Conservation (phyloP, 2,329 filamentous ascomycete species). For the Neonectria neomacrospora region DNA sequence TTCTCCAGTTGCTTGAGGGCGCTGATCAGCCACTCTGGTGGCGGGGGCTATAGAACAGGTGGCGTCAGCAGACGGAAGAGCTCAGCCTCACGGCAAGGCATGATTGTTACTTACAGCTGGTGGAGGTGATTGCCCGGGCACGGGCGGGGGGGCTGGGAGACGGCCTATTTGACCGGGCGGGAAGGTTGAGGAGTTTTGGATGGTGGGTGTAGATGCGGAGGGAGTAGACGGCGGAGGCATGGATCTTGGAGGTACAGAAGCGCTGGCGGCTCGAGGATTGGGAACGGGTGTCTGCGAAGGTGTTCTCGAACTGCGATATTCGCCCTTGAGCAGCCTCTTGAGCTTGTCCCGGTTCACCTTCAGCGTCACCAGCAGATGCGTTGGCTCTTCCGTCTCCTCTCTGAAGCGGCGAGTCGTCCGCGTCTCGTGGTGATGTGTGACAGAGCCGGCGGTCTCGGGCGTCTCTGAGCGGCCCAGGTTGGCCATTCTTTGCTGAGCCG, state of each 20-base stretch:
- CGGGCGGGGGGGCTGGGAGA: constrained; percentile 72
- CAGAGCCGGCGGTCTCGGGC: constrained; percentile 75
- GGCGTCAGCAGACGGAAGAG: constrained; percentile 28
- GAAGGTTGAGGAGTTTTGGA: constrained; percentile 49
- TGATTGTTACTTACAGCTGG: constrained; percentile 67
- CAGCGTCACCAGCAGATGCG: constrained; percentile 78
- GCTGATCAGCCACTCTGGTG: constrained; percentile 84
- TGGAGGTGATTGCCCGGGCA: constrained; percentile 65
- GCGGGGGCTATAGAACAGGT: constrained; percentile 71
- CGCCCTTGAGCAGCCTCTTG: constrained; percentile 70
- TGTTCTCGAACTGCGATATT: constrained; percentile 53
- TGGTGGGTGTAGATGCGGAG: constrained; percentile 50
- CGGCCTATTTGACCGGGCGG: constrained; percentile 71
- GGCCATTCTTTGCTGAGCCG: constrained; percentile 88
- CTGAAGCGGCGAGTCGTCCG: constrained; percentile 73
- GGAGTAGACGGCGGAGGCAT: constrained; percentile 54
- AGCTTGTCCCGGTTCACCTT: constrained; percentile 79
- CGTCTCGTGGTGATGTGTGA: constrained; percentile 75
- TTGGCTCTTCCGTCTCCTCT: constrained; percentile 83
- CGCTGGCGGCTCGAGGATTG: constrained; percentile 47
- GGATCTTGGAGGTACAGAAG: constrained; percentile 46
- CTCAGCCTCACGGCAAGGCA: not conserved
- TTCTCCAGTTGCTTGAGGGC: constrained; percentile 78
- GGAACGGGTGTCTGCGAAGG: constrained; percentile 51
- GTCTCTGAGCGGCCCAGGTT: constrained; percentile 87